Conservation (phyloP, 2,329 filamentous ascomycete species). For the Diaporthe ilicicola region DNA sequence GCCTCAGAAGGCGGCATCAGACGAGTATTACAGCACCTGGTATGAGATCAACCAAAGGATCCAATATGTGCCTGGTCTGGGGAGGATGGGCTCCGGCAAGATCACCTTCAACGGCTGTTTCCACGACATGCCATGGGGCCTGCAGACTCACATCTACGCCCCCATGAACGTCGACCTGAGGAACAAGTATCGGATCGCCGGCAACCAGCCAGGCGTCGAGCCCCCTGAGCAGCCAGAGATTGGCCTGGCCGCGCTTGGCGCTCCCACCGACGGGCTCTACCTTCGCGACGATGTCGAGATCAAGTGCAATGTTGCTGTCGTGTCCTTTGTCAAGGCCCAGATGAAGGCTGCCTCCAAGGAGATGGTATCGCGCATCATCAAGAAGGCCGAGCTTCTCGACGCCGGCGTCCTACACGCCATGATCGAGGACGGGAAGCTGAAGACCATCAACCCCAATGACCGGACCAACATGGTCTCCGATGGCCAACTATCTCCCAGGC, state of each 20-base stretch:
- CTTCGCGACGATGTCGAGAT: constrained; percentile 77
- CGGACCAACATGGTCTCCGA: constrained; percentile 45
- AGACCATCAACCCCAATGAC: constrained; percentile 64
- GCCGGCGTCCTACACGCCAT: constrained; percentile 72
- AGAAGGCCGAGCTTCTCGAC: constrained; percentile 75
- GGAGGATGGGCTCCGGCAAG: constrained; percentile 69
- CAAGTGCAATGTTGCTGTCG: constrained; percentile 72
- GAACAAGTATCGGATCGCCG: constrained; percentile 73
- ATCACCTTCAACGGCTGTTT: constrained; percentile 77
- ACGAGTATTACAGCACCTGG: constrained; percentile 79
- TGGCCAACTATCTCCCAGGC: constrained; percentile 3
- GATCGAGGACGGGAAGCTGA: constrained; percentile 71
- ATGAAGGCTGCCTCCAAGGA: constrained; percentile 72
- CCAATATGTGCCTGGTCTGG: constrained; percentile 72
- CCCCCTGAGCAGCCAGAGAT: constrained; percentile 69
- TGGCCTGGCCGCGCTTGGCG: constrained; percentile 65
- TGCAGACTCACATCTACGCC: constrained; percentile 77
- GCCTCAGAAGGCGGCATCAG: constrained; percentile 71
- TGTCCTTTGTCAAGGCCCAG: constrained; percentile 72
- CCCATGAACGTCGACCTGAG: constrained; percentile 73
- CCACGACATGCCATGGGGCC: constrained; percentile 75
- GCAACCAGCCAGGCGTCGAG: constrained; percentile 74
- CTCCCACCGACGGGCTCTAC: constrained; percentile 71
- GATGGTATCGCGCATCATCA: constrained; percentile 74
- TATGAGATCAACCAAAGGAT: constrained; percentile 77